A percentile compares a stretch with the other conserved stretches of the same genome.
Conservation (phyloP, 2,329 filamentous ascomycete genomes). For the Diaporthe caulivora region DNA sequence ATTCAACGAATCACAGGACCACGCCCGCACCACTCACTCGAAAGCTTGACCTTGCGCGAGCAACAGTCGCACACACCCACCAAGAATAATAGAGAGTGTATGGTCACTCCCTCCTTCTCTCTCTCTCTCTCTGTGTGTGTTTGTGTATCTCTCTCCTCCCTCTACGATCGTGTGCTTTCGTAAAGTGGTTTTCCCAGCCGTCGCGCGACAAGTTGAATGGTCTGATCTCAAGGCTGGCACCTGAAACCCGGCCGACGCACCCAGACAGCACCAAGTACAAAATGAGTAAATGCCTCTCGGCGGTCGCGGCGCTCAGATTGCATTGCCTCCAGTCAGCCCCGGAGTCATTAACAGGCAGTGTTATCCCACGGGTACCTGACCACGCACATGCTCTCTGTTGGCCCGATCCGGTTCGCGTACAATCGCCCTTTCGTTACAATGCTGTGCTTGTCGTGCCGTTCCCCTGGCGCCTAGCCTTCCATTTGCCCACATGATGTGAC, state of each 20-base stretch:
- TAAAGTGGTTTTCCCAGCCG: conserved; percentile 4
- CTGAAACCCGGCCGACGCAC: conserved; percentile 38
- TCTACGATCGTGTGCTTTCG: background rate
- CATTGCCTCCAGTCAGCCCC: conserved; percentile 9
- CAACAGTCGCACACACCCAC: conserved; percentile 21
- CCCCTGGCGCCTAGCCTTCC: conserved; percentile 13
- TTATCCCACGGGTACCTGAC: conserved; percentile 37
- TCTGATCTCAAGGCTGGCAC: conserved; percentile 6
- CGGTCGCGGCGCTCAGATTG: conserved; percentile 18
- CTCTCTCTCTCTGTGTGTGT: background rate
- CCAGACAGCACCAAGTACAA: conserved; percentile 26
- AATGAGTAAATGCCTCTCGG: conserved; percentile 28
- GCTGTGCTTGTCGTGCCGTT: conserved; percentile 27
- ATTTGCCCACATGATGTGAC: conserved; percentile 27
- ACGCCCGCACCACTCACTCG: conserved; percentile 18
- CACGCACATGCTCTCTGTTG: conserved; percentile 10
- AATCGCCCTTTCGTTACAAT: conserved; percentile 10
- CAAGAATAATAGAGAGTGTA: background rate
- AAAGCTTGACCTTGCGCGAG: conserved; percentile 32
- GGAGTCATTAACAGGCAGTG: conserved; percentile 10
- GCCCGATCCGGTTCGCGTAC: conserved; percentile 28
- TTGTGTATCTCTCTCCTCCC: no score
- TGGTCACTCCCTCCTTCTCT: background rate
- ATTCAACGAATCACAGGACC: conserved; percentile 36
- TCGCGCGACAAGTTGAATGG: conserved; percentile 29